Evolutionary conservation across 176 grass and related monocot species (phyloP).

Genomic region (Ananas comosus): DNA sequence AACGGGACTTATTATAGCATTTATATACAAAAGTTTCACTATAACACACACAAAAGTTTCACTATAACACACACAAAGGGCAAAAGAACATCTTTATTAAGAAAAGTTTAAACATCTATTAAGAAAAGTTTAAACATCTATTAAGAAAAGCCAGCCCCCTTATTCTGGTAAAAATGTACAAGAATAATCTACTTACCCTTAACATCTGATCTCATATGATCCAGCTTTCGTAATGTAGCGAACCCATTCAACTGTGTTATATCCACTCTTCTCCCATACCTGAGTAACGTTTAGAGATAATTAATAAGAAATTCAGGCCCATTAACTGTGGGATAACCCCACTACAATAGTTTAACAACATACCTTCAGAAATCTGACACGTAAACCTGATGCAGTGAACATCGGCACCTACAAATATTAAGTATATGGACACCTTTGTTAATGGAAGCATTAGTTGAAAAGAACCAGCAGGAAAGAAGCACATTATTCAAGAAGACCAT

Average conservation of each 20-base stretch:
- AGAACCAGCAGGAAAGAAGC: neutral
- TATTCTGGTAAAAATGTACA: neutral
- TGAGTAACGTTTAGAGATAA: conserved; percentile 15
- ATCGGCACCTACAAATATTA: conserved; percentile 68
- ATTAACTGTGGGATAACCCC: neutral
- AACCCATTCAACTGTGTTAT: conserved; percentile 99
- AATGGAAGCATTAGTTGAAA: neutral
- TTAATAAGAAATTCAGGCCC: neutral
- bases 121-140: no score
- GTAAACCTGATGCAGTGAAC: conserved; percentile 97
- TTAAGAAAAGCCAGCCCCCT: no score
- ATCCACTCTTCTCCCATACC: conserved; percentile 99
- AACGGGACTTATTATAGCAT: no score
- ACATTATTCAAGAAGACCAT: neutral
- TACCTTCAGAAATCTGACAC: conserved; percentile 98
- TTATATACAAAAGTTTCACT: no score
- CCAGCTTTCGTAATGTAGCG: conserved; percentile 99
- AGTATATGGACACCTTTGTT: neutral
- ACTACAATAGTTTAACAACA: neutral
- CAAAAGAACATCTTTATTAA: no score
- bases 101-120: no score
- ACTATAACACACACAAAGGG: no score
- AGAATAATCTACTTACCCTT: conserved; percentile 8
- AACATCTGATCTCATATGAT: conserved; percentile 97
- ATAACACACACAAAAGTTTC: no score